A percentile compares a stretch with the other conserved stretches of the same genome.
Conservation (phyloP, 148 eudicot species). For the Chenopodium quinoa region DNA sequence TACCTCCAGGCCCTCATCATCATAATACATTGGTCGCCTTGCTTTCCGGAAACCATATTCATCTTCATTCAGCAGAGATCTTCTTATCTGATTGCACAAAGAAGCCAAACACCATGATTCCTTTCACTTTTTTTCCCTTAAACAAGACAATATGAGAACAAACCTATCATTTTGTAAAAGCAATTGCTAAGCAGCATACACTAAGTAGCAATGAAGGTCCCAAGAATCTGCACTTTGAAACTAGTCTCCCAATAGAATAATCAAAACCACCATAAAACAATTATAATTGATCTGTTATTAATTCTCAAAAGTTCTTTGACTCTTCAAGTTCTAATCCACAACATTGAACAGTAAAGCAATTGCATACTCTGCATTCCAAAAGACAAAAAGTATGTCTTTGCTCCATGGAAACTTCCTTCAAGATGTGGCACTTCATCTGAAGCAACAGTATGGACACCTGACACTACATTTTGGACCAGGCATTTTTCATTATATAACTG, state of each 20-base stretch:
- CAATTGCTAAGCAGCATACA: neutral
- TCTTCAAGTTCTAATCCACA: neutral
- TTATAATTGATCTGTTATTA: too few relatives aligned
- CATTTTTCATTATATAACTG: neutral
- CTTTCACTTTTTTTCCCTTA: neutral
- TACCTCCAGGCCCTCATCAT: constrained; percentile 86
- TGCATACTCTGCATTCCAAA: neutral
- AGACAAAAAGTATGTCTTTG: neutral
- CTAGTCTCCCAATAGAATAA: neutral
- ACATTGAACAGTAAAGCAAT: neutral
- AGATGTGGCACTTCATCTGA: neutral
- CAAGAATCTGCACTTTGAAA: neutral
- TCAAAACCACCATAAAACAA: neutral
- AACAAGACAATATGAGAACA: constrained; percentile 1
- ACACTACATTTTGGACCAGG: neutral
- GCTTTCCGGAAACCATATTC: constrained; percentile 81
- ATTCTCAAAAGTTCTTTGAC: neutral
- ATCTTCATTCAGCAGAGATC: constrained; percentile 69
- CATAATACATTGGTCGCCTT: constrained; percentile 65
- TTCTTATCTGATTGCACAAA: constrained; percentile 52
- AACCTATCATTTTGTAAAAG: neutral
- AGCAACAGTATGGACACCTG: neutral
- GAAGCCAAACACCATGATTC: neutral
- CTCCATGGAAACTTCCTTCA: neutral
- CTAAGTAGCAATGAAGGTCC: neutral